Conservation (phyloP, 352 stramenopile genomes). For the Phytophthora fragariae region DNA sequence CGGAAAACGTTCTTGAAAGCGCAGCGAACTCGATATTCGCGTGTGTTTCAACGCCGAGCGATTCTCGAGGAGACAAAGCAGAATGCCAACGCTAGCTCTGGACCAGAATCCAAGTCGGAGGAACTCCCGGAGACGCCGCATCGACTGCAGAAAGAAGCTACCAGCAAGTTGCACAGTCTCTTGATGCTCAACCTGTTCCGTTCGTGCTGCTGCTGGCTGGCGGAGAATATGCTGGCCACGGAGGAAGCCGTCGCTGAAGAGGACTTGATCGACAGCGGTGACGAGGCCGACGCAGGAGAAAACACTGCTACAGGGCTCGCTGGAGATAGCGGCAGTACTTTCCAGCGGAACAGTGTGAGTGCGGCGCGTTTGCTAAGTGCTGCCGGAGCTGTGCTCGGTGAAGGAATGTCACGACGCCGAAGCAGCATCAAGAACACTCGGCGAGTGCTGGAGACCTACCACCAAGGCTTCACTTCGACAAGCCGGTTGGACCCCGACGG, state of each 20-base stretch:
- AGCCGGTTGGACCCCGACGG: slow-evolving; percentile 45
- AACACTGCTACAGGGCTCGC: neutral
- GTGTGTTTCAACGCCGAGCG: slow-evolving; percentile 31
- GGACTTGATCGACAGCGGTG: neutral
- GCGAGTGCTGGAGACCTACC: slow-evolving; percentile 55
- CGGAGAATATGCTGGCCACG: slow-evolving; percentile 53
- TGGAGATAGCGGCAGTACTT: neutral
- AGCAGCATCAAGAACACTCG: slow-evolving; percentile 55
- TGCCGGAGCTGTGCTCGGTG: slow-evolving; percentile 2
- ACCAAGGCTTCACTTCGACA: slow-evolving; percentile 35
- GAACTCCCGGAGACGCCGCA: slow-evolving; percentile 24
- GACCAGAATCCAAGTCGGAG: neutral
- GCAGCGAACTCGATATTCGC: slow-evolving; percentile 25
- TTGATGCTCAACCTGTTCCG: slow-evolving; percentile 73
- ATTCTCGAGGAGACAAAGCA: slow-evolving; percentile 22
- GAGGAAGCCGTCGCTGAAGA: slow-evolving; percentile 7
- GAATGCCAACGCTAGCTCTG: neutral
- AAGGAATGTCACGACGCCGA: slow-evolving; percentile 31
- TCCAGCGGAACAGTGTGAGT: neutral
- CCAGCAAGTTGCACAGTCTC: slow-evolving; percentile 48
- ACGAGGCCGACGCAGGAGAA: neutral
- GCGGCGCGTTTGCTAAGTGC: neutral
- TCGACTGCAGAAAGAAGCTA: slow-evolving; percentile 48
- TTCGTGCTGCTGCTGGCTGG: slow-evolving; percentile 68
- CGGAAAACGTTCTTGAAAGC: slow-evolving; percentile 25